Conservation (phyloP, 768 basidiomycete species). For the Macrocybe gigantea region DNA sequence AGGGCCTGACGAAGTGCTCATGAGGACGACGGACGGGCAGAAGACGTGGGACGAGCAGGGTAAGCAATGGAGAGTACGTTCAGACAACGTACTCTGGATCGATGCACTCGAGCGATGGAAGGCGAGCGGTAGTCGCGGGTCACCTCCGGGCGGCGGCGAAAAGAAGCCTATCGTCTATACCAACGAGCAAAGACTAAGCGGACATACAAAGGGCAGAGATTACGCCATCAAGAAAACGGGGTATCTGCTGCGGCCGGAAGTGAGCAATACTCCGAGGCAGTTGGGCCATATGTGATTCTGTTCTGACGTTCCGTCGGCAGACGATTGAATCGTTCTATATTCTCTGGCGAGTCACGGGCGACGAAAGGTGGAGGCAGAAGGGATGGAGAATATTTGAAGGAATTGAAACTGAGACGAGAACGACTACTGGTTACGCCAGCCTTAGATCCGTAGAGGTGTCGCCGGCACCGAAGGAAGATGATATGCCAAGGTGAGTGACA, state of each 20-base stretch:
- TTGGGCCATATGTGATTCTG: background rate
- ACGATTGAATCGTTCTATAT: constrained; percentile 70
- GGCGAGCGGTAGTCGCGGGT: constrained; percentile 34
- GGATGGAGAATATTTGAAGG: constrained; percentile 70
- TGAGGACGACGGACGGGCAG: constrained; percentile 21
- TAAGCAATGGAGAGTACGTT: constrained; percentile 14
- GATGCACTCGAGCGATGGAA: constrained; percentile 45
- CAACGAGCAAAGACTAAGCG: constrained; percentile 17
- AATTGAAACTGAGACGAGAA: constrained; percentile 55
- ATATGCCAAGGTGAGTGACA: constrained; percentile 66
- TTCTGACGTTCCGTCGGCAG: constrained; percentile 25
- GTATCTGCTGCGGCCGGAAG: constrained; percentile 71
- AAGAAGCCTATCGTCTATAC: constrained; percentile 33
- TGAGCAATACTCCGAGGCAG: constrained; percentile 21
- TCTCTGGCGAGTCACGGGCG: constrained; percentile 64
- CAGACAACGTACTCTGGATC: constrained; percentile 34
- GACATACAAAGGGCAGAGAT: constrained; percentile 35
- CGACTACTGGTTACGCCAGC: constrained; percentile 55
- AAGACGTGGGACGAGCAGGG: constrained; percentile 12
- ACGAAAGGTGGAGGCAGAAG: constrained; percentile 61
- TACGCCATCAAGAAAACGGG: constrained; percentile 39
- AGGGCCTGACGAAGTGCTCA: constrained; percentile 55
- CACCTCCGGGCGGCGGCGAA: constrained; percentile 49
- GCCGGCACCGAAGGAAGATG: constrained; percentile 36
- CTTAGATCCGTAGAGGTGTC: constrained; percentile 40